Evolutionary conservation across 805 yeast species (phyloP).

Genomic region (Yamadazyma sp.): DNA sequence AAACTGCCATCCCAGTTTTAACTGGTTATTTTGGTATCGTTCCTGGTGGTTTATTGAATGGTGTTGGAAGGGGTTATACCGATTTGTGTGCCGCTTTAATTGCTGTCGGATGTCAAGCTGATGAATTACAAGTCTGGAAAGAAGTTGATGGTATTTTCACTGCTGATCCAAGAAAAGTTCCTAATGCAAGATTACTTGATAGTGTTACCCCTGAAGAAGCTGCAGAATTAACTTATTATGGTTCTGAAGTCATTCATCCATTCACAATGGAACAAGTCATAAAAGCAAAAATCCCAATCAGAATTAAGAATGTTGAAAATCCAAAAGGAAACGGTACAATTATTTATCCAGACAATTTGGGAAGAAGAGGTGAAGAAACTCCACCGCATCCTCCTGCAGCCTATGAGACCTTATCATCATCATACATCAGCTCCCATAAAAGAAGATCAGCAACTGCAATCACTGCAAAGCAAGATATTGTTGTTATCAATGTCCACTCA

Average conservation of each 20-base stretch:
- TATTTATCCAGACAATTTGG: slow-evolving; percentile 88
- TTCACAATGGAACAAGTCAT: slow-evolving; percentile 99
- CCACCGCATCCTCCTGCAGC: slow-evolving; percentile 95
- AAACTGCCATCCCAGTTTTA: slow-evolving; percentile 71
- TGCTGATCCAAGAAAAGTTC: slow-evolving; percentile 96
- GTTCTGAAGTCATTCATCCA: slow-evolving; percentile 97
- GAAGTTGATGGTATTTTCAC: slow-evolving; percentile 99
- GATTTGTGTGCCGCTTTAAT: slow-evolving; percentile 96
- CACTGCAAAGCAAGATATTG: slow-evolving; percentile 89
- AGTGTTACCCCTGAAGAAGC: slow-evolving; percentile 98
- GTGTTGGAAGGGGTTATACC: slow-evolving; percentile 97
- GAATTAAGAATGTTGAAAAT: slow-evolving; percentile 93
- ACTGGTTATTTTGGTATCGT: slow-evolving; percentile 95
- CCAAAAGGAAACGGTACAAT: slow-evolving; percentile 92
- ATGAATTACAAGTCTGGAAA: slow-evolving; percentile 96
- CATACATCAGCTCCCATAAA: slow-evolving; percentile 38
- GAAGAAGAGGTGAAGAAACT: slow-evolving; percentile 80
- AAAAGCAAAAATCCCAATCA: slow-evolving; percentile 90
- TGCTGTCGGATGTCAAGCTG: slow-evolving; percentile 90
- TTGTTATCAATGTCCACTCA: slow-evolving; percentile 89
- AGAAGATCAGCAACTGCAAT: slow-evolving; percentile 88
- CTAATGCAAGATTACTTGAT: slow-evolving; percentile 77
- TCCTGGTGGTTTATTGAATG: slow-evolving; percentile 92
- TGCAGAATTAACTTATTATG: slow-evolving; percentile 95
- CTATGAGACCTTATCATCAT: slow-evolving; percentile 43